A percentile compares a stretch with the other conserved stretches of the same genome.
Evolutionary conservation across 2,329 filamentous ascomycete genomes (phyloP).

Genomic region (Dendrostoma leiphaemia): DNA sequence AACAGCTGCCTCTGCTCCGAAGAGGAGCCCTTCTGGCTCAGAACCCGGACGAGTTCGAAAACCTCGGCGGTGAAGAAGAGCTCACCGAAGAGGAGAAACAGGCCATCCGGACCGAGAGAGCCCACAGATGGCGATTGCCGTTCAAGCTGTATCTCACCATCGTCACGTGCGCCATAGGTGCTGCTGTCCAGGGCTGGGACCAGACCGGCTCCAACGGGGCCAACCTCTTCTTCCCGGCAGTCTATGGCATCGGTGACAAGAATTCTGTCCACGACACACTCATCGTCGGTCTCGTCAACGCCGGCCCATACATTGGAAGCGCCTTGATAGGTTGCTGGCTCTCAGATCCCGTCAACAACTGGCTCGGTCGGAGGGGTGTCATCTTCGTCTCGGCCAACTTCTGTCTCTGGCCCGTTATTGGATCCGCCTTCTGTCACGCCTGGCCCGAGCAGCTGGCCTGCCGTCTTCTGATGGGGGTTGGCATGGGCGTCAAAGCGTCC

Average conservation of each 20-base stretch:
- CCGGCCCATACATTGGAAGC: background rate
- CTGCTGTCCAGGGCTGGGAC: constrained; percentile 50
- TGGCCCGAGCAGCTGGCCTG: constrained; percentile 71
- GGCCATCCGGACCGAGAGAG: constrained; percentile 56
- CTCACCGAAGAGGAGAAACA: background rate
- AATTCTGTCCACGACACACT: constrained; percentile 19
- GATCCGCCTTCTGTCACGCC: constrained; percentile 65
- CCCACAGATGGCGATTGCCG: constrained; percentile 67
- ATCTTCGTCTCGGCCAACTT: constrained; percentile 76
- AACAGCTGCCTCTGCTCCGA: constrained; percentile 58
- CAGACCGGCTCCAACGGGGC: constrained; percentile 35
- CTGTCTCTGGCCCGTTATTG: constrained; percentile 67
- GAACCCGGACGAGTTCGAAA: constrained; percentile 61
- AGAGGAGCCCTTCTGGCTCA: constrained; percentile 76
- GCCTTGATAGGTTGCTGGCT: constrained; percentile 54
- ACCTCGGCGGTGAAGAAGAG: constrained; percentile 47
- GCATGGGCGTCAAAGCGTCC: constrained; percentile 5
- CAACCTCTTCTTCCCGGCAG: constrained; percentile 57
- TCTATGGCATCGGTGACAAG: constrained; percentile 48
- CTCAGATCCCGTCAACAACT: too few species aligned
- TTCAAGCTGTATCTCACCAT: constrained; percentile 65
- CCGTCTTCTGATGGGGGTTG: constrained; percentile 45
- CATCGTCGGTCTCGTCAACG: constrained; percentile 63
- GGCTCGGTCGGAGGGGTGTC: constrained; percentile 40
- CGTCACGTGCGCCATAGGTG: constrained; percentile 51